A percentile compares a stretch with the other conserved stretches of the same genome.
phyloP scores from a whole-genome alignment of 495 filamentous ascomycete species.

The Xylaria nigripes region DNA sequence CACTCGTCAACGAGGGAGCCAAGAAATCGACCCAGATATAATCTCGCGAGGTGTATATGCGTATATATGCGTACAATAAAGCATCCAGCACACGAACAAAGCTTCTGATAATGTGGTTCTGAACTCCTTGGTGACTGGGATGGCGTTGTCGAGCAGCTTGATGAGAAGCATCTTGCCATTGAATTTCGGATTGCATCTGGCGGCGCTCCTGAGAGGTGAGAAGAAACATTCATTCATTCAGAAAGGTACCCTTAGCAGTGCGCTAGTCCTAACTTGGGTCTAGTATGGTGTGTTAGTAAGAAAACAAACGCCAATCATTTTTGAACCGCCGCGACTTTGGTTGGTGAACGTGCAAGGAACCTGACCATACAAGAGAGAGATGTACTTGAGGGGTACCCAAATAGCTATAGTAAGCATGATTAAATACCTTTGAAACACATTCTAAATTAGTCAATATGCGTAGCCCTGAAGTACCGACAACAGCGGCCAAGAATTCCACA shows the following conservation, averaged over 20 bases:
- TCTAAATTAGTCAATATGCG: too few relatives aligned
- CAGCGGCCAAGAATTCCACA: too few relatives aligned
- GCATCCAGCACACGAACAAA: background rate
- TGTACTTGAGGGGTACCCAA: too few relatives aligned
- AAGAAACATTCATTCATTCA: background rate
- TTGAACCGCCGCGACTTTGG: background rate
- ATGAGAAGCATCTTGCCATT: slow-evolving; percentile 1
- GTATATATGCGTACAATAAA: background rate
- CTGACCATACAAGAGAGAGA: too few relatives aligned
- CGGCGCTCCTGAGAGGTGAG: background rate
- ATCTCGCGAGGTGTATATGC: background rate
- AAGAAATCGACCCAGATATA: background rate
- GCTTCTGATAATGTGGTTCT: background rate
- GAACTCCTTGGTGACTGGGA: background rate
- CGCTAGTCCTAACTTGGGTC: background rate
- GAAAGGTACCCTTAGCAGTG: background rate
- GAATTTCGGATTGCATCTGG: background rate
- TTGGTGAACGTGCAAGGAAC: too few relatives aligned
- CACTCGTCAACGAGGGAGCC: background rate
- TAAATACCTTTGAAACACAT: too few relatives aligned
- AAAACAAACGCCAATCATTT: background rate
- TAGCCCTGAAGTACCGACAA: too few relatives aligned
- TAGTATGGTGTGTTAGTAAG: background rate
- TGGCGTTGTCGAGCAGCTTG: background rate
- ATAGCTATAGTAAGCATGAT: too few relatives aligned